Evolutionary conservation across 257 asterid species (phyloP), one percentile per base, ranked within the genome.

Genomic region (Solanum pinnatisectum): DNA sequence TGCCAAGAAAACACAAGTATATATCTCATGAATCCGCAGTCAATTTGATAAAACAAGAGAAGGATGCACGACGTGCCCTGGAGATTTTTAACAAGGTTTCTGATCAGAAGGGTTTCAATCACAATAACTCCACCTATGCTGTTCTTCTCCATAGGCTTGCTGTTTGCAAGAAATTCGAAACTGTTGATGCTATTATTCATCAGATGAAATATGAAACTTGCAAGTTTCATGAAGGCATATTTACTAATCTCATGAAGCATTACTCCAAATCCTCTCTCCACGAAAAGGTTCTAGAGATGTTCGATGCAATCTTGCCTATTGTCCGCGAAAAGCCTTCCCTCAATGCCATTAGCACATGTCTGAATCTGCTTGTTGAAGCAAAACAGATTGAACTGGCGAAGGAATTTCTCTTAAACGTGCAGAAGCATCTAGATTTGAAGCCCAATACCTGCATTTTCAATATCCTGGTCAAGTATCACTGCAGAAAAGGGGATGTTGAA

Each of bases 391-490:
- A 94, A 89, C 84, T 95, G 88, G 98, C 96, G 5, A 92, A 92
- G 89, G 82, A 77, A 39, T 97, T 97, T 90, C 95, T 95, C 46
- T 42, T 95, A 92, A 90, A 91, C 73, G 88, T 91, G 36, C 91
- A 93, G 84, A 94, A 90, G 88, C 94, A 94, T 89, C 93, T 96
- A 49, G 91, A 90, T 85, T 91, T 96, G 91, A 91, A 88, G 92
- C 98, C 98, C 33, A 97, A 97, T 72, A 88, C 99, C 3, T 96
- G 99, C 90, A 97, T 97, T 86, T 97, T 95, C 93, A 97, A 97
- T 94, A 97, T 97, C 86, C 88, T 96, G 90, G 95, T 97, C 88
- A 96, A 97, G 84, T 91, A 95, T 91, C 98, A 97, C 63, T 94
- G 98, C 87, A 94, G 63, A 92, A 94, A 91, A 35, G 96, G 95